A percentile compares a stretch with the other conserved stretches of the same genome.
Conservation (phyloP, 2,329 filamentous ascomycete genomes). For the Curvularia hawaiiensis region DNA sequence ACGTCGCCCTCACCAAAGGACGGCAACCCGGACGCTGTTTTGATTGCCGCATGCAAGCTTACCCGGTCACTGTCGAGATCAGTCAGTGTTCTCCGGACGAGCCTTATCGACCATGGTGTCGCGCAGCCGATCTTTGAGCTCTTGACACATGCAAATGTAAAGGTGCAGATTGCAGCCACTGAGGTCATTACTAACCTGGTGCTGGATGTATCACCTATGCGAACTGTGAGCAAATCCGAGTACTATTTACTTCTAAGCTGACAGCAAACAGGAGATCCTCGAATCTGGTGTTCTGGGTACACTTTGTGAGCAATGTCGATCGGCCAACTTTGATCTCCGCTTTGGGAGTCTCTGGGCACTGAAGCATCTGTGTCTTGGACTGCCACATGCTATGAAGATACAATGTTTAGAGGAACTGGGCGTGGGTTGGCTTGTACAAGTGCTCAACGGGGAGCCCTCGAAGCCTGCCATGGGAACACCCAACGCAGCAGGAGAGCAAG, state of each 20-base stretch:
- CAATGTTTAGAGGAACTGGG: slow-evolving; percentile 77
- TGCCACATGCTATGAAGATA: slow-evolving; percentile 74
- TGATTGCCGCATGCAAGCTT: slow-evolving; percentile 84
- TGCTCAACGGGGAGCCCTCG: slow-evolving; percentile 67
- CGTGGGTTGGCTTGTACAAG: slow-evolving; percentile 77
- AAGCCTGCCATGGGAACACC: slow-evolving; percentile 58
- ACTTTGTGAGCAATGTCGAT: slow-evolving; percentile 84
- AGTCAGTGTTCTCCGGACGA: slow-evolving; percentile 81
- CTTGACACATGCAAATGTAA: slow-evolving; percentile 73
- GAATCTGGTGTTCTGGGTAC: slow-evolving; percentile 75
- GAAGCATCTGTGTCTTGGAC: slow-evolving; percentile 82
- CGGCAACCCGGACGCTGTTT: slow-evolving; percentile 78
- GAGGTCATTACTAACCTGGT: slow-evolving; percentile 84
- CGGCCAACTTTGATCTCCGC: slow-evolving; percentile 75
- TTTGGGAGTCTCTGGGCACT: slow-evolving; percentile 91
- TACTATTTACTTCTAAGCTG: slow-evolving; percentile 7
- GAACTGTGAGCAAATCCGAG: slow-evolving; percentile 66
- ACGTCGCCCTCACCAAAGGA: slow-evolving; percentile 54
- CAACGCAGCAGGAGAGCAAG: slow-evolving; percentile 65
- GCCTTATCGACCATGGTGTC: slow-evolving; percentile 83
- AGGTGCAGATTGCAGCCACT: slow-evolving; percentile 85
- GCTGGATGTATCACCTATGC: slow-evolving; percentile 88
- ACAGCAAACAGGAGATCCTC: slow-evolving; percentile 61
- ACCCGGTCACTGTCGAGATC: slow-evolving; percentile 83
- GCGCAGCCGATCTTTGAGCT: slow-evolving; percentile 77